Percentiles rank a stretch among this genome's conserved stretches.
These are phyloP conservation scores for Aphanomyces stellatus DNA, from an alignment of 352 stramenopile species.

Conservation along the genomic window DNA sequence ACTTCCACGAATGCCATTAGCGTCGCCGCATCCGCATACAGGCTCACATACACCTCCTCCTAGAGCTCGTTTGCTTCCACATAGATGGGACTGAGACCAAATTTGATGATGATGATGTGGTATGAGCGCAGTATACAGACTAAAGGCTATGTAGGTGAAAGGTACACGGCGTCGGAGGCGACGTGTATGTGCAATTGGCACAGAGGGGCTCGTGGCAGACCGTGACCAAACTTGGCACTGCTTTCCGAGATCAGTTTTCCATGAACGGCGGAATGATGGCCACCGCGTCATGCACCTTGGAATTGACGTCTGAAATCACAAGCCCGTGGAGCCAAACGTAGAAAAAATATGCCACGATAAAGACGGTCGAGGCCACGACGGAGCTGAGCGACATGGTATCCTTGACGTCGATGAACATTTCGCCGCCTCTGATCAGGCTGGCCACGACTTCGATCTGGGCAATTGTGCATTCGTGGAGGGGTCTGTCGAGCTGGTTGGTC, in stretches of 20 bases:
- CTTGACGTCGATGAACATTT: neutral
- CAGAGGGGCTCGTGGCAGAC: too few relatives aligned
- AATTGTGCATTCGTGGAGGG: neutral
- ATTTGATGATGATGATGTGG: too few relatives aligned
- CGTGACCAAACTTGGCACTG: neutral
- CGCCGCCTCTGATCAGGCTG: neutral
- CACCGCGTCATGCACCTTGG: neutral
- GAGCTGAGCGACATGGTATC: neutral
- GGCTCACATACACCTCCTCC: neutral
- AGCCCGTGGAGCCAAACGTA: neutral
- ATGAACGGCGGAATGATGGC: neutral
- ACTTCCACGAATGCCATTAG: neutral
- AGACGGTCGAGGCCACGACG: neutral
- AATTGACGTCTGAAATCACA: neutral
- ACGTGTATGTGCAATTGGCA: too few relatives aligned
- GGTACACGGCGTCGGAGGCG: too few relatives aligned
- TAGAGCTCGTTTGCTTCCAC: neutral
- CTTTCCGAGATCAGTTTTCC: neutral
- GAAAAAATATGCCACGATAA: neutral
- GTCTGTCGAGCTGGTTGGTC: neutral
- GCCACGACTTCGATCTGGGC: neutral
- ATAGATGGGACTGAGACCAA: neutral
- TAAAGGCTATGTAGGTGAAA: too few relatives aligned
- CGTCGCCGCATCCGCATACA: neutral
- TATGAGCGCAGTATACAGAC: too few relatives aligned